A percentile compares a stretch with the other conserved stretches of the same genome.
phyloP scores from a whole-genome alignment of 2,329 filamentous ascomycete species.

The Tolypocladium tropicale region DNA sequence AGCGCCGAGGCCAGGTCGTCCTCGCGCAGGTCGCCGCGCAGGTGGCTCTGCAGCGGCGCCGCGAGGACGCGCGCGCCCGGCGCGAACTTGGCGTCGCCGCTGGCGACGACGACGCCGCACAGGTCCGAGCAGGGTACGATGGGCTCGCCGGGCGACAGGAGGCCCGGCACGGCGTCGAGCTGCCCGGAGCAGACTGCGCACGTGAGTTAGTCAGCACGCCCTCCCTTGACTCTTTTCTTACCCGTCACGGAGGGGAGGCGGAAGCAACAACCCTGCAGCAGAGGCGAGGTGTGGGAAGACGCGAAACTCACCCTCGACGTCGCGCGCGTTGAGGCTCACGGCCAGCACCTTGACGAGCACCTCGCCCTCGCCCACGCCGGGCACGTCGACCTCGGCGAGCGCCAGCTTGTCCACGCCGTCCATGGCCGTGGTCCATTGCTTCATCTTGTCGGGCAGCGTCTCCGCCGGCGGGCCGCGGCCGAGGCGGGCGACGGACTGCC shows the following conservation, averaged over 20 bases:
- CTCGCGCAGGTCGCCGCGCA: not conserved
- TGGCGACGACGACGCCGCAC: not conserved
- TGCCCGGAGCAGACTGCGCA: not conserved
- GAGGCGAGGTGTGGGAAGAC: no score
- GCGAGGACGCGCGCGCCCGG: not conserved
- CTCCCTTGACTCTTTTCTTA: not conserved
- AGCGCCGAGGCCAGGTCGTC: not conserved
- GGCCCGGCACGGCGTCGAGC: not conserved
- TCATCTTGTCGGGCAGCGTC: conserved; percentile 14
- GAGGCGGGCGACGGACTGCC: not conserved
- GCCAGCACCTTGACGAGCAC: conserved; percentile 13
- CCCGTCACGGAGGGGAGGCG: not conserved
- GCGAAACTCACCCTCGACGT: not conserved
- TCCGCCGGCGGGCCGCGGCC: not conserved
- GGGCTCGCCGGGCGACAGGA: not conserved
- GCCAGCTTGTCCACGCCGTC: conserved; percentile 45
- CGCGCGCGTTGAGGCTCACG: not conserved
- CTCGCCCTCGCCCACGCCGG: conserved; percentile 37
- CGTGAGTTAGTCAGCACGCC: not conserved
- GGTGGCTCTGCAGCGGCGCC: not conserved
- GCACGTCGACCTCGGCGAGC: conserved; percentile 32
- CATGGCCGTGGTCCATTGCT: conserved; percentile 45
- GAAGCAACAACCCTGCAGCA: no score
- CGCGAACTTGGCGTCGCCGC: not conserved
- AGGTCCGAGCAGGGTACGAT: not conserved